phyloP scores from a whole-genome alignment of 2,329 filamentous ascomycete species.

The Mariannaea elegans region DNA sequence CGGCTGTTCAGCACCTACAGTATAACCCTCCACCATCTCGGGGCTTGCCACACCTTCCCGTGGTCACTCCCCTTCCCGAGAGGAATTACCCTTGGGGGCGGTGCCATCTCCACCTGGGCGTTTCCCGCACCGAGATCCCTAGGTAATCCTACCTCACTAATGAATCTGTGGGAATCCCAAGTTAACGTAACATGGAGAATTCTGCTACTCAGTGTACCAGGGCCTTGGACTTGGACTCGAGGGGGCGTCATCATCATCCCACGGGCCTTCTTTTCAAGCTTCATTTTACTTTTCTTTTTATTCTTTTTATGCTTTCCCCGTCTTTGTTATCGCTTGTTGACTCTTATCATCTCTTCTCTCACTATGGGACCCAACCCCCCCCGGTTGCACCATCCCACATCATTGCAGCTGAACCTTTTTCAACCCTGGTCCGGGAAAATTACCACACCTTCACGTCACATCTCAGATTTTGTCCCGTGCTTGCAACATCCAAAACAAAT shows the following conservation, averaged over 20 bases:
- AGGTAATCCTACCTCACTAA: neutral
- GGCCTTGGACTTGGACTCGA: neutral
- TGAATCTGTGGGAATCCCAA: neutral
- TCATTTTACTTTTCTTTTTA: too few relatives aligned
- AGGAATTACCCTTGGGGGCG: neutral
- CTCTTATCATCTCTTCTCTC: neutral
- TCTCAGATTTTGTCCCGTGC: slow-evolving; percentile 18
- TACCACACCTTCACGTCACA: slow-evolving; percentile 12
- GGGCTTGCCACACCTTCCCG: neutral
- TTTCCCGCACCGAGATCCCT: slow-evolving; percentile 3
- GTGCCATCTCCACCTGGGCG: slow-evolving; percentile 11
- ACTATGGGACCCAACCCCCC: neutral
- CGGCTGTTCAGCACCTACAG: neutral
- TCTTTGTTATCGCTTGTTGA: neutral
- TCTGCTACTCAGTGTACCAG: too few relatives aligned
- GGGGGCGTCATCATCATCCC: neutral
- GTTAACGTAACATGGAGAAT: too few relatives aligned
- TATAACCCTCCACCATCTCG: neutral
- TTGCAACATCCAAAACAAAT: slow-evolving; percentile 4
- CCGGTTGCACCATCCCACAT: neutral
- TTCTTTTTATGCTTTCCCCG: neutral
- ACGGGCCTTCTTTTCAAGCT: neutral
- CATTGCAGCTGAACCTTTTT: neutral
- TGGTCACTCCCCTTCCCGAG: neutral
- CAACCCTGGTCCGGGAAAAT: neutral